Evolutionary conservation across 495 filamentous ascomycete species (phyloP), one percentile per base, ranked within the genome.

Genomic region (Collariella sp.): DNA sequence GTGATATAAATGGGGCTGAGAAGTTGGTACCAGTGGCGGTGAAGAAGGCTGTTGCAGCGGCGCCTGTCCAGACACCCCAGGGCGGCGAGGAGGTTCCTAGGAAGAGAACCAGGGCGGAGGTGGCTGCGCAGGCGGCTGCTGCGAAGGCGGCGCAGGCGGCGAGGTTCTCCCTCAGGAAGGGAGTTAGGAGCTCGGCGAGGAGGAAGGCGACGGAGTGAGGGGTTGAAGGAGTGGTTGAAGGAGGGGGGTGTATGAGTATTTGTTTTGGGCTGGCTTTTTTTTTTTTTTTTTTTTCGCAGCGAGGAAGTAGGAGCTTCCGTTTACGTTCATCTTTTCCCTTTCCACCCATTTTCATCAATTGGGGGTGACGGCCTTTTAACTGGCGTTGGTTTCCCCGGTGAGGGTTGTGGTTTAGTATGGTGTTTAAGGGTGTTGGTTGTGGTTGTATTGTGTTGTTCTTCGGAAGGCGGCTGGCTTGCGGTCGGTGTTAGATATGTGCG

Each of bases 131-230:
- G 1, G 41, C 50, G 3, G 20, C 38, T 18, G 50, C 4, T 13
- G 3, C 13, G 19, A 19, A 23, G 5, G 33, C 15, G 31, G 24
- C 15, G 43, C 15, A 29, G 36, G 35, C 33, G 35, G 31, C 41
- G 39, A 24, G 33, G 35, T 34, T 46, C 13, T 23, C 48, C 29
- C 7, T 52, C 38, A 33, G 51, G 46, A 58, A 35, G 44, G 50
- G 44, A 10, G 29, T 43, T 29, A 16, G 50, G 43, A 48, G 49
- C 6, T 26, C 34, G 20, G 50, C 48, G 29, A 35, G 35, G 56
- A 49, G 23, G 50, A 52, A 41, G 33, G 39, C 12, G 35, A n/a
- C n/a, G n/a, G n/a, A n/a, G n/a, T n/a, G n/a, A n/a, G n/a, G n/a
- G n/a, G n/a, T n/a, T n/a, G n/a, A n/a, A n/a, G n/a, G n/a, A n/a